Conservation (phyloP, 768 basidiomycete species). For the Tylopilus plumbeoviolaceoides region DNA sequence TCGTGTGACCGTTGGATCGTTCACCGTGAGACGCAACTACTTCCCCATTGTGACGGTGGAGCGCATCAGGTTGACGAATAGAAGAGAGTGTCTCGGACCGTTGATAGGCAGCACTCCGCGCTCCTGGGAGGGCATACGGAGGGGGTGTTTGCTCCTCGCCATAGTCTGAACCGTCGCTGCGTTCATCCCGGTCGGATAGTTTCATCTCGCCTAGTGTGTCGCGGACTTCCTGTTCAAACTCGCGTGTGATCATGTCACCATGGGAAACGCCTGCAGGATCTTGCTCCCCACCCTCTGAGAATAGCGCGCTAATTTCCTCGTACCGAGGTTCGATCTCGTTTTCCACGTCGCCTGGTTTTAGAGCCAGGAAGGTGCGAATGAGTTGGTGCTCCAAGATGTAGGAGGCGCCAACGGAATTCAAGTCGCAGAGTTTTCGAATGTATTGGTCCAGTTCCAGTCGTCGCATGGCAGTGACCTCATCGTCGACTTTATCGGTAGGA, state of each 20-base stretch:
- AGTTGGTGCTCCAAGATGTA: conserved; percentile 80
- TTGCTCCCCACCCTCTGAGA: conserved; percentile 31
- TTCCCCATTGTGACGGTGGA: conserved; percentile 21
- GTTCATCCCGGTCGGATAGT: conserved; percentile 44
- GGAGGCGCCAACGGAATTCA: conserved; percentile 62
- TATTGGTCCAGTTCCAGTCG: conserved; percentile 87
- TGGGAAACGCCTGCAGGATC: conserved; percentile 34
- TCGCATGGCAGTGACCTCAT: conserved; percentile 74
- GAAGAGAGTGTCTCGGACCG: conserved; percentile 50
- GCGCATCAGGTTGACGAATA: conserved; percentile 24
- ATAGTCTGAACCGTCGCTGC: conserved; percentile 65
- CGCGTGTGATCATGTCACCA: conserved; percentile 28
- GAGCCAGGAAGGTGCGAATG: conserved; percentile 77
- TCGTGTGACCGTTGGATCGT: conserved; percentile 26
- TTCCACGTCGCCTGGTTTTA: conserved; percentile 83
- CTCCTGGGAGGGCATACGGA: conserved; percentile 39
- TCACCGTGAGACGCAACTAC: conserved; percentile 34
- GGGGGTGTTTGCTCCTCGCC: conserved; percentile 42
- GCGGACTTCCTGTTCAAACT: conserved; percentile 42
- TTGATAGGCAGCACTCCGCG: conserved; percentile 34
- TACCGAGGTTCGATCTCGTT: conserved; percentile 58
- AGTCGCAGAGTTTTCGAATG: conserved; percentile 70
- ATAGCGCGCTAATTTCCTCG: conserved; percentile 56
- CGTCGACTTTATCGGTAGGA: conserved; percentile 79
- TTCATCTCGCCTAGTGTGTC: conserved; percentile 47